Conservation (phyloP, 176 grass and related monocot species). For the Raddia distichophylla region DNA sequence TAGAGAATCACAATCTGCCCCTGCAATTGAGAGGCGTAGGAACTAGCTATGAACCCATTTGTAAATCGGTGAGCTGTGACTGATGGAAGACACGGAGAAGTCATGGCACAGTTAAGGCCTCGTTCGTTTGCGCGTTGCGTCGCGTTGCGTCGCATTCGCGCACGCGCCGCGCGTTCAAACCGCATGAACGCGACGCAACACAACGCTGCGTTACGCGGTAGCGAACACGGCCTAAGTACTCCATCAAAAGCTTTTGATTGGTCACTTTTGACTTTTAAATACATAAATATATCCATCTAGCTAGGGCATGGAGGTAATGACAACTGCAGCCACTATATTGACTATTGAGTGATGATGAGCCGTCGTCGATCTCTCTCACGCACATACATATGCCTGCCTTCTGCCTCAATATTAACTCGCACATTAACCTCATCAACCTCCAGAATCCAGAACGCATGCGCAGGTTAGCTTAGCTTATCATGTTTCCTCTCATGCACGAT, state of each 20-base stretch:
- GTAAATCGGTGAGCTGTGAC: conserved; percentile 3
- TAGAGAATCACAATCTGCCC: too few relatives aligned
- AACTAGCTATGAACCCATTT: neutral
- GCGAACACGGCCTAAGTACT: too few relatives aligned
- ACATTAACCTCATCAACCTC: conserved; percentile 46
- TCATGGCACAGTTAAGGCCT: conserved; percentile 49
- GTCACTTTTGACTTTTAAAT: too few relatives aligned
- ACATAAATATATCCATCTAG: conserved; percentile 33
- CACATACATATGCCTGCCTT: neutral
- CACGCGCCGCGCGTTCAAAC: too few relatives aligned
- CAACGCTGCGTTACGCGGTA: too few relatives aligned
- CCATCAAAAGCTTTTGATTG: too few relatives aligned
- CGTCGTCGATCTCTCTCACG: neutral
- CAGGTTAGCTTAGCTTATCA: conserved; percentile 6
- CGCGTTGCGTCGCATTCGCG: too few relatives aligned
- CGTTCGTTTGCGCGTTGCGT: too few relatives aligned
- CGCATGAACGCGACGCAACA: too few relatives aligned
- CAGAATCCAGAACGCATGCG: conserved; percentile 5
- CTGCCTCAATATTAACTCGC: conserved; percentile 41
- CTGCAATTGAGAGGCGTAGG: too few relatives aligned
- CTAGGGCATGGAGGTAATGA: conserved; percentile 18
- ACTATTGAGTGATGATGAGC: conserved; percentile 40
- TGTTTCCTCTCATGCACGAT: conserved; percentile 34
- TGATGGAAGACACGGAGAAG: conserved; percentile 42
- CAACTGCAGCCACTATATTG: conserved; percentile 32